Base-by-base conservation (phyloP, 2,329 filamentous ascomycete genomes). In the Aspergillus udagawae region DNA sequence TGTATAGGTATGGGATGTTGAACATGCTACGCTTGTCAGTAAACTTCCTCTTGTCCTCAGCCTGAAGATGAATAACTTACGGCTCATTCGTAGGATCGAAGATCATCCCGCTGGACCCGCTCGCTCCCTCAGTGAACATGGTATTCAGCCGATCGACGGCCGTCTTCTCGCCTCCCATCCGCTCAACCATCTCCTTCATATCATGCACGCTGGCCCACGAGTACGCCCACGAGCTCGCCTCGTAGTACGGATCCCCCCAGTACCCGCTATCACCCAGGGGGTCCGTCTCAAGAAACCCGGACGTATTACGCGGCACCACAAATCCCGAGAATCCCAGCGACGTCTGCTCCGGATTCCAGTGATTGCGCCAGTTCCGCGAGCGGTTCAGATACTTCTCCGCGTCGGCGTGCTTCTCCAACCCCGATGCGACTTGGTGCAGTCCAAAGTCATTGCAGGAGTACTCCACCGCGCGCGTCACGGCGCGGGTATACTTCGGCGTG, bases 71-170 rank as follows among this genome's bases (percentile, higher is more conserved):
- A 49, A 10, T n/a, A 17, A 67, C 69, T 79, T 80, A 23, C 69
- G 86, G 86, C 71, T 89, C 84, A 67, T 89, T 89, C 14, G 85
- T 86, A 0, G 84, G 82, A 69, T 90, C 84, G 70, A 88, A 89
- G 25, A 89, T 81, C 17, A 80, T 86, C 58, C 81, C 73, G 57
- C 70, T 73, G 0, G 66, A 65, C 25, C 69, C 69, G 52, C 54
- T 64, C 38, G 66, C 68, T 3, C 69, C 70, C 4, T 67, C 59
- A 4, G 55, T 64, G 70, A 89, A 88, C 54, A 88, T 80, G 62
- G 79, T 84, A 51, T 88, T 78, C 5, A 90, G 77, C 1, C 86
- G 68, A 7, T 64, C 54, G 17, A 67, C 61, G 17, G 67, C 65
- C 14, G 56, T 65, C 38, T 70, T 51, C 14, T 75, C 62, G 0